Evolutionary conservation across 495 filamentous ascomycete genomes (phyloP), one percentile per base, ranked within the genome.

Genomic region (Aspergillus steynii): DNA sequence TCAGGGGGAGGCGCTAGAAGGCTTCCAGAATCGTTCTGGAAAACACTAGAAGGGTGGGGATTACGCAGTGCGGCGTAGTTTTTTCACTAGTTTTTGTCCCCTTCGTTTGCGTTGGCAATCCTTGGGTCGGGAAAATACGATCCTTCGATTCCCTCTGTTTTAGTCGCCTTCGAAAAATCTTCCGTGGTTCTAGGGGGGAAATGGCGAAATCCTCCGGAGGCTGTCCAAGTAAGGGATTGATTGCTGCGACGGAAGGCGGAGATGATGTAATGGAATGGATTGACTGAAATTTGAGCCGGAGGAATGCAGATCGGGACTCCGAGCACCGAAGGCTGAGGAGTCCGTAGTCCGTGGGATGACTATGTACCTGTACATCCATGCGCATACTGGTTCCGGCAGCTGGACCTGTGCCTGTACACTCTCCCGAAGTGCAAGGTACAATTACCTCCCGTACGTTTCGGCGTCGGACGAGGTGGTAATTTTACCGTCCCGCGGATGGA

Each of bases 1-100:
- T 51, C 47, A 59, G 29, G 56, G 26, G 57, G 32, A 52, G 57
- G 53, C 69, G 55, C 74, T 71, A 75, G 73, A 74, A 75, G 46
- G 49, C 60, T 73, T 75, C 70, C 58, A 69, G 74, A 77, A 77
- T 29, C 31, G 34, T 72, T 71, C 67, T 69, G 42, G 74, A 77
- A 54, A 58, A 15, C 69, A 52, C 69, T 69, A 72, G 68, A 72
- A 68, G 60, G 61, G 53, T 57, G 48, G 59, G n/a, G 48, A 27
- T 50, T 47, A 29, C 25, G 26, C 20, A 20, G 20, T 20, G 20
- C 20, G 20, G 20, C 20, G 20, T 20, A 20, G 20, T 20, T 20
- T 20, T 14, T 60, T 37, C 55, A 34, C 55, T 42, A 55, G 60
- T 56, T n/a, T 29, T 4, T 26, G 31, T 34, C 31, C 37, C 9